Conservation (phyloP, 495 filamentous ascomycete species). For the Clohesyomyces aquaticus region DNA sequence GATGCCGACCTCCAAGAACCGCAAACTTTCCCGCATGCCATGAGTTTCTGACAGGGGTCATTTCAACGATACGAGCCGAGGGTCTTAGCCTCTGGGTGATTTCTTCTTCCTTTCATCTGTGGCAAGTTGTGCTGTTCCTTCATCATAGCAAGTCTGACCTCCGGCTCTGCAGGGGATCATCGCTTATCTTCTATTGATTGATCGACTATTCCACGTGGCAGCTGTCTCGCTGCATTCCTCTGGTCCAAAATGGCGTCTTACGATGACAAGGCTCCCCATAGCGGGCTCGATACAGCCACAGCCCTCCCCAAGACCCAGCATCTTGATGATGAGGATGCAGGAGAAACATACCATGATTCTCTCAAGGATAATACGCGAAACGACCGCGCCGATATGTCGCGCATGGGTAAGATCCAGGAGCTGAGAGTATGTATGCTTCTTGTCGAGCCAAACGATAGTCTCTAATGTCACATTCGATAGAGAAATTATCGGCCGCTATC, state of each 20-base stretch:
- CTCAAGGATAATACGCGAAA: slow-evolving; percentile 28
- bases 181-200: no score
- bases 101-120: background rate
- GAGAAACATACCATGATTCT: slow-evolving; percentile 21
- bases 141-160: no score
- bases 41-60: no score
- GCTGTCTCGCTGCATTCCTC: no score
- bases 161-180: no score
- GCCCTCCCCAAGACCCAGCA: background rate
- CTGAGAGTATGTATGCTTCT: slow-evolving; percentile 23
- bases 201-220: no score
- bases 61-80: background rate
- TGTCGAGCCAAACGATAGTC: background rate
- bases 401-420: slow-evolving; percentile 38
- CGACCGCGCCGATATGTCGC: slow-evolving; percentile 31
- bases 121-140: background rate
- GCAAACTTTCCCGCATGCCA: no score
- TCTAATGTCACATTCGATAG: background rate
- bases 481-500: slow-evolving; percentile 39
- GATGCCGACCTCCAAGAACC: background rate
- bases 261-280: background rate
- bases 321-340: slow-evolving; percentile 28
- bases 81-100: background rate
- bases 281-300: slow-evolving; percentile 3
- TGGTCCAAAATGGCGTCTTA: background rate